These are phyloP conservation scores for Colletotrichum godetiae DNA, from an alignment of 2,329 filamentous ascomycete species.

Conservation along the genomic window DNA sequence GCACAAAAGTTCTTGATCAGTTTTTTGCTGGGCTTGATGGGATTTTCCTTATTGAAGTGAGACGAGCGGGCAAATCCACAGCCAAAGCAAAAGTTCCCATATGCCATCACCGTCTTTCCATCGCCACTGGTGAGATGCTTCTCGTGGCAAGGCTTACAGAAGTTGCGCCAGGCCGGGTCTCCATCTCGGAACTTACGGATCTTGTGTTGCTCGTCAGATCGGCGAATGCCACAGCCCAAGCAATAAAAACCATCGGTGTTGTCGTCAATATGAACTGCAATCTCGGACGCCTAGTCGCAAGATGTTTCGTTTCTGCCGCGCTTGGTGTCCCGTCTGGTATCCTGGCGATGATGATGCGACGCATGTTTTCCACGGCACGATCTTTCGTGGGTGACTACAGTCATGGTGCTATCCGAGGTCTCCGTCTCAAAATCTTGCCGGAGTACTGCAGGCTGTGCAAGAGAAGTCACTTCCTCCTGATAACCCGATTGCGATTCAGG, in stretches of 20 bases:
- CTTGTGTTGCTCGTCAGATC: slow-evolving; percentile 29
- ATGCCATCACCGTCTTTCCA: neutral
- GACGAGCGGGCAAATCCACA: slow-evolving; percentile 50
- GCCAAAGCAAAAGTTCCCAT: slow-evolving; percentile 44
- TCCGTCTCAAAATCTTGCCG: neutral
- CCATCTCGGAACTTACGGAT: slow-evolving; percentile 20
- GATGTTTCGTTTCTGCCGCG: neutral
- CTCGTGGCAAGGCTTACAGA: slow-evolving; percentile 31
- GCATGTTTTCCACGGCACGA: neutral
- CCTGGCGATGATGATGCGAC: neutral
- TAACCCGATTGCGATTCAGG: neutral
- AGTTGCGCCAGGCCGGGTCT: slow-evolving; percentile 34
- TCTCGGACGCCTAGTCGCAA: slow-evolving; percentile 16
- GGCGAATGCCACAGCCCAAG: slow-evolving; percentile 34
- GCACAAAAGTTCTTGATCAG: slow-evolving; percentile 49
- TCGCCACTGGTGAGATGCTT: slow-evolving; percentile 18
- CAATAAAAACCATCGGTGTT: slow-evolving; percentile 36
- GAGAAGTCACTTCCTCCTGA: neutral
- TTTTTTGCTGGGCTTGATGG: slow-evolving; percentile 39
- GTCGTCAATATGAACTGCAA: slow-evolving; percentile 29
- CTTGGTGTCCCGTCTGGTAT: neutral
- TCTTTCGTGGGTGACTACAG: neutral
- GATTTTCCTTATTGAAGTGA: slow-evolving; percentile 48
- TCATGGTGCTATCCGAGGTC: neutral
- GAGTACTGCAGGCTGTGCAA: neutral